Conservation (phyloP, 2,329 filamentous ascomycete species). For the Aphanocladium album region DNA sequence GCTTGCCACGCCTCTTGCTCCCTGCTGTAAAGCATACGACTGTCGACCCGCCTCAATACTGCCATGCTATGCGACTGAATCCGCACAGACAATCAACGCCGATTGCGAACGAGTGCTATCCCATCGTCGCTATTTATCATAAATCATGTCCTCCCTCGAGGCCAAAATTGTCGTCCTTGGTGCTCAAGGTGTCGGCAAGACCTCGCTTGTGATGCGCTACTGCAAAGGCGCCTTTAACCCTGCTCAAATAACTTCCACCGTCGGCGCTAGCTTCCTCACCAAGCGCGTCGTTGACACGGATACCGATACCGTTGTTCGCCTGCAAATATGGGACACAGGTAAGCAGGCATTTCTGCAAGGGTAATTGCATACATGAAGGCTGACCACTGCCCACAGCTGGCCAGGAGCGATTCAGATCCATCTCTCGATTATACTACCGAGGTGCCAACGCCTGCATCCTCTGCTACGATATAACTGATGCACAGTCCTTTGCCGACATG, state of each 20-base stretch:
- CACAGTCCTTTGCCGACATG: constrained; percentile 84
- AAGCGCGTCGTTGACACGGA: constrained; percentile 79
- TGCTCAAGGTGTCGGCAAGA: constrained; percentile 75
- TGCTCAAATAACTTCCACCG: constrained; percentile 61
- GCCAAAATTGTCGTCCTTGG: constrained; percentile 79
- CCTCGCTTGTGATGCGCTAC: constrained; percentile 70
- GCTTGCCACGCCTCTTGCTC: neutral
- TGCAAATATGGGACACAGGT: constrained; percentile 95
- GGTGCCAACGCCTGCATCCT: constrained; percentile 91
- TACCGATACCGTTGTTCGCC: constrained; percentile 77
- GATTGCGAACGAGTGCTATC: neutral
- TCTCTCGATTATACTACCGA: constrained; percentile 92
- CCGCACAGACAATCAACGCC: neutral
- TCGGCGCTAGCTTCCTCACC: constrained; percentile 74
- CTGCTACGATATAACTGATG: constrained; percentile 90
- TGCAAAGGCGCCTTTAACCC: constrained; percentile 68
- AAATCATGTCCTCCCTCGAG: constrained; percentile 58
- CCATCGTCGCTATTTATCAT: neutral
- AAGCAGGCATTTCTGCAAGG: constrained; percentile 13
- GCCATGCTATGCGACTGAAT: neutral
- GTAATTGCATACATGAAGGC: neutral
- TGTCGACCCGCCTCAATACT: neutral
- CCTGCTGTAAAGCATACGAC: neutral
- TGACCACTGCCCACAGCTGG: constrained; percentile 50
- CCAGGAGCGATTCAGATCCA: constrained; percentile 91